Percentiles rank a stretch among this genome's conserved stretches.
phyloP scores from a whole-genome alignment of 208 protist species.

The Tritrichomonas musculus region DNA sequence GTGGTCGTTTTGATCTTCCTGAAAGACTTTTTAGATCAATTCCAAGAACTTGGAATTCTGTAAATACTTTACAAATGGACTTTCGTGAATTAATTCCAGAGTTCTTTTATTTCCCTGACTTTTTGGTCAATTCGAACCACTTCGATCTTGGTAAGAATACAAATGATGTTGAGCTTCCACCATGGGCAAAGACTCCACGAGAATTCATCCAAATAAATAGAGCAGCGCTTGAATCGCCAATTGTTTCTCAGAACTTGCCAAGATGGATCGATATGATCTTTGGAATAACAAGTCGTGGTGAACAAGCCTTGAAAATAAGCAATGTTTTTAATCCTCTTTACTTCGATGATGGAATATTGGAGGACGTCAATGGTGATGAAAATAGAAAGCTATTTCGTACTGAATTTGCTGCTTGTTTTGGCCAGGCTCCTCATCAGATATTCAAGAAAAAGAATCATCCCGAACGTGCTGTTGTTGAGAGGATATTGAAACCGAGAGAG shows the following conservation, averaged over 20 bases:
- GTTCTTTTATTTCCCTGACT: neutral
- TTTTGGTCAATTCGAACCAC: neutral
- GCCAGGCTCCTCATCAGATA: neutral
- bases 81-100: conserved; percentile 27
- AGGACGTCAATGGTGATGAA: neutral
- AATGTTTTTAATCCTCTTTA: neutral
- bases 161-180: conserved; percentile 1
- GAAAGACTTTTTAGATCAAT: neutral
- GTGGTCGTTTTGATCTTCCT: neutral
- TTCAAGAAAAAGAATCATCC: neutral
- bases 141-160: neutral
- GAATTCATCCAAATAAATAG: neutral
- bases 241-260: neutral
- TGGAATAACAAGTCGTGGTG: neutral
- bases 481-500: neutral
- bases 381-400: neutral
- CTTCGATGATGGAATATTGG: neutral
- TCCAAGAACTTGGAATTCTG: neutral
- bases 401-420: neutral
- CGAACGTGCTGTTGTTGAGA: neutral
- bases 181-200: neutral
- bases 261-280: conserved; percentile 25
- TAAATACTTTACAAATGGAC: neutral
- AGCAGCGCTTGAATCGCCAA: neutral
- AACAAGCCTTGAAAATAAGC: no score